phyloP scores from a whole-genome alignment of 208 protist genomes.

The Crithidia acanthocephali region DNA sequence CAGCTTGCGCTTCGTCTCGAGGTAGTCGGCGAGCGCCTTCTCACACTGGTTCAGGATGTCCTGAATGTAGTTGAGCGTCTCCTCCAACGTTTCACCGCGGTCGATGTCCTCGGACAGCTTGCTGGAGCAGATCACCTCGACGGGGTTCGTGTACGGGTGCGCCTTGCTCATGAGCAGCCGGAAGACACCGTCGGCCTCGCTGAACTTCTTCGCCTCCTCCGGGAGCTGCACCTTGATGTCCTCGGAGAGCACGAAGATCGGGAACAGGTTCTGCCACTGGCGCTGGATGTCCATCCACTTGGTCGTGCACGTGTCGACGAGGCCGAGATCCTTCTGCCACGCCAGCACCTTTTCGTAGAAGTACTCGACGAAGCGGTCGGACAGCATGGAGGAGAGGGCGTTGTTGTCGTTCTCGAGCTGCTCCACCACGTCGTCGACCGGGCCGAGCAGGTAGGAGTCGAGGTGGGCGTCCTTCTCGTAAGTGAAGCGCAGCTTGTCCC shows the following conservation, averaged over 20 bases:
- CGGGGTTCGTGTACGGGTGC: conserved; percentile 90
- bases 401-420: conserved; percentile 96
- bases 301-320: conserved; percentile 95
- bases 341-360: conserved; percentile 95
- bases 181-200: conserved; percentile 91
- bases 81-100: conserved; percentile 87
- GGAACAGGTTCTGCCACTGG: conserved; percentile 98
- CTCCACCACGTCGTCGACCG: conserved; percentile 96
- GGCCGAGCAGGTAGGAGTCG: conserved; percentile 90
- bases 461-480: conserved; percentile 90
- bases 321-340: conserved; percentile 97
- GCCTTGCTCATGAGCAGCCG: conserved; percentile 93
- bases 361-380: conserved; percentile 96
- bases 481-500: conserved; percentile 93
- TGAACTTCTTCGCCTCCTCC: conserved; percentile 96
- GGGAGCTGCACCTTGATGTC: conserved; percentile 98
- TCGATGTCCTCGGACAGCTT: conserved; percentile 88
- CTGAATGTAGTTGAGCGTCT: conserved; percentile 93
- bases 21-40: conserved; percentile 97
- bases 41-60: conserved; percentile 95
- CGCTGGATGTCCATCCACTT: conserved; percentile 97
- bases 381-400: conserved; percentile 96
- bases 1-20: conserved; percentile 98
- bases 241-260: conserved; percentile 98
- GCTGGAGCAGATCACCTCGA: conserved; percentile 90